Percentiles rank a stretch among this genome's conserved stretches.
Evolutionary conservation across 1,284 basidiomycete species (phyloP).

Genomic region (Lentinus polychrous): DNA sequence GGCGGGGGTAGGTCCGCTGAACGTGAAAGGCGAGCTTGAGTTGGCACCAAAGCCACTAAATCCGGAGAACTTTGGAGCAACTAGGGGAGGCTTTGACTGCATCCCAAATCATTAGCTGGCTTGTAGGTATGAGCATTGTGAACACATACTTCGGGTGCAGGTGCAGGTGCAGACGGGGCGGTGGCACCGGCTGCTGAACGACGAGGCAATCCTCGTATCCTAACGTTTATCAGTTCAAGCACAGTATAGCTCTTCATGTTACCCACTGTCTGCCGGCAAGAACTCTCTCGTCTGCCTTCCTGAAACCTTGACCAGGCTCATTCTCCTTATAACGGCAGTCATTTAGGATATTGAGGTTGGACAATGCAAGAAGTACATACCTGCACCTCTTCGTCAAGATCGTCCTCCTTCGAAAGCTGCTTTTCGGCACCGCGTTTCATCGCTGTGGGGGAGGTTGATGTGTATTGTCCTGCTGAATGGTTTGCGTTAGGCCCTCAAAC

Average conservation of each 20-base stretch:
- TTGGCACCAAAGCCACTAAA: conserved; percentile 42
- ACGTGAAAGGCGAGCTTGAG: conserved; percentile 17
- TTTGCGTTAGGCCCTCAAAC: no score
- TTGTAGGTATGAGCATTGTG: neutral
- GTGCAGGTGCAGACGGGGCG: conserved; percentile 9
- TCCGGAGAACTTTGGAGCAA: conserved; percentile 32
- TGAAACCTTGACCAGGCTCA: conserved; percentile 37
- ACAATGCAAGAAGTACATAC: conserved; percentile 1
- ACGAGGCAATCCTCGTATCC: conserved; percentile 53
- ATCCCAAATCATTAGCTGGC: neutral
- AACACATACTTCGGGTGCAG: conserved; percentile 13
- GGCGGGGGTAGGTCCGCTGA: conserved; percentile 8
- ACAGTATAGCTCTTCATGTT: conserved; percentile 2
- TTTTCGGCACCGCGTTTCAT: conserved; percentile 76
- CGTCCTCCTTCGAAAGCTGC: conserved; percentile 60
- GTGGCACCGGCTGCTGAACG: conserved; percentile 26
- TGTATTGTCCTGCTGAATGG: conserved; percentile 4
- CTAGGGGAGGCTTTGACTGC: conserved; percentile 2
- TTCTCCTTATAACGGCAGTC: conserved; percentile 15
- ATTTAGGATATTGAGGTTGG: neutral
- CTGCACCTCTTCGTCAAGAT: conserved; percentile 32
- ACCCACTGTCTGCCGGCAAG: conserved; percentile 48
- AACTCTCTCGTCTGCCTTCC: conserved; percentile 47
- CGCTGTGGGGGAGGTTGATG: conserved; percentile 11
- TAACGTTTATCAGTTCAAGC: conserved; percentile 23